Conservation (phyloP, 768 basidiomycete genomes). For the Strobilomyces confusus region DNA sequence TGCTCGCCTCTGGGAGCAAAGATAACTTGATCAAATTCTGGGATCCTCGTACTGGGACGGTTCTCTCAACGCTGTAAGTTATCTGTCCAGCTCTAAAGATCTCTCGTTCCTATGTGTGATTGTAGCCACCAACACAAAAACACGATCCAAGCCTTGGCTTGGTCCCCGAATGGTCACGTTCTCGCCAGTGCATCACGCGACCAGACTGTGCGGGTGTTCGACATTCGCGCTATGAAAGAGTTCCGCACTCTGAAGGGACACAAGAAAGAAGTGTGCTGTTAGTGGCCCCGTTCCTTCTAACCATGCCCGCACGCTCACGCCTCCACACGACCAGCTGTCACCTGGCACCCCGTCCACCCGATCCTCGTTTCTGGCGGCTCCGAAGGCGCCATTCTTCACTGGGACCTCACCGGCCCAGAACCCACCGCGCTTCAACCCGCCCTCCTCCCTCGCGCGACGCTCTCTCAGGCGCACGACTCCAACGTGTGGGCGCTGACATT, state of each 20-base stretch:
- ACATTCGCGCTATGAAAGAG: constrained; percentile 98
- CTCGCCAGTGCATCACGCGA: constrained; percentile 95
- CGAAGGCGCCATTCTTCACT: constrained; percentile 63
- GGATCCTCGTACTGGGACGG: constrained; percentile 93
- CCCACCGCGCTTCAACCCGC: constrained; percentile 35
- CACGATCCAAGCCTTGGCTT: constrained; percentile 87
- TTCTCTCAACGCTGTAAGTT: constrained; percentile 83
- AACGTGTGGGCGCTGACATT: constrained; percentile 95
- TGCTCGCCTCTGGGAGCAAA: constrained; percentile 93
- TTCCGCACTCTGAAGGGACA: constrained; percentile 89
- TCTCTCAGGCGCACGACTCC: constrained; percentile 64
- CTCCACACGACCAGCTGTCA: constrained; percentile 52
- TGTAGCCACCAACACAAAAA: constrained; percentile 94
- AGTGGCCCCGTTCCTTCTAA: constrained; percentile 27
- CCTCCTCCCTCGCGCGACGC: constrained; percentile 57
- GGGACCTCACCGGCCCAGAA: constrained; percentile 76
- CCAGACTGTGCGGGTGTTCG: constrained; percentile 92
- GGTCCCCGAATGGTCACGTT: constrained; percentile 93
- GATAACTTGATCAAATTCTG: constrained; percentile 99
- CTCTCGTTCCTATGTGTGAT: background rate
- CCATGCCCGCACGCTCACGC: background rate
- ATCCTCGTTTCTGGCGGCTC: constrained; percentile 60
- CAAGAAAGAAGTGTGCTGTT: constrained; percentile 97
- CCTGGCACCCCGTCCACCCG: constrained; percentile 96
- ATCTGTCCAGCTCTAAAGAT: background rate